Base-by-base conservation (phyloP, 768 basidiomycete species). In the Cystofilobasidium bisporidii region DNA sequence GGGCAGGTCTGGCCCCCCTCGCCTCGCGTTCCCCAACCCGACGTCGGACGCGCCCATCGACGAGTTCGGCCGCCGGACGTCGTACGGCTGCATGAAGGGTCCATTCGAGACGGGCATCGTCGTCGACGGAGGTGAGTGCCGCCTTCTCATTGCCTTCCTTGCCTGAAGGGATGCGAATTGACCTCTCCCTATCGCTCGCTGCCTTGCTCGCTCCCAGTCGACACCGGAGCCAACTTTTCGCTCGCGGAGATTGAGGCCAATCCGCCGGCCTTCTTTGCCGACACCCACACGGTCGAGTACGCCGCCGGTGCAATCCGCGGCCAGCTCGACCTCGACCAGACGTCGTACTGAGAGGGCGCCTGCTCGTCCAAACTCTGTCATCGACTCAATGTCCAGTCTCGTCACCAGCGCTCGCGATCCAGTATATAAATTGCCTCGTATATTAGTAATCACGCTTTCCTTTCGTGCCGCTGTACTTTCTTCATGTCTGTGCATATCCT, bases 11-110 rank as follows among this genome's bases (percentile, higher is more conserved):
- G 76, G 76, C 20, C 76, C 77, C 33, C 77, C 77, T 32, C 69
- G 77, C 22, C 66, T 77, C 66, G 76, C 75, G 17, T 76, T 77
- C 74, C 73, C 73, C 40, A 77, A 77, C 71, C 77, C 77, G 4
- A 72, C 71, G 20, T 53, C 50, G 40, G 58, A 50, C 30, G 70
- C 69, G 1, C 67, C 69, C 57, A 32, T 75, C 58, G 74, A 75
- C 62, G 72, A 75, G 62, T 74, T 69, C 69, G 73, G 73, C 15
- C 71, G 72, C 53, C 68, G 77, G n/a, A 69, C 65, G 4, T 72
- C 71, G 0, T 66, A 72, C 69, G 77, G 77, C 10, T 77, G 77
- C 71, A 40, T 73, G 9, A 63, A 62, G 17, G 77, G 76, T 10
- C 75, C 76, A 10, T 77, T 77, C 73, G 71, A 61, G 9, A 77